Evolutionary conservation across 495 filamentous ascomycete species (phyloP), one percentile per base, ranked within the genome.

Genomic region (Aspergillus heteromorphus): DNA sequence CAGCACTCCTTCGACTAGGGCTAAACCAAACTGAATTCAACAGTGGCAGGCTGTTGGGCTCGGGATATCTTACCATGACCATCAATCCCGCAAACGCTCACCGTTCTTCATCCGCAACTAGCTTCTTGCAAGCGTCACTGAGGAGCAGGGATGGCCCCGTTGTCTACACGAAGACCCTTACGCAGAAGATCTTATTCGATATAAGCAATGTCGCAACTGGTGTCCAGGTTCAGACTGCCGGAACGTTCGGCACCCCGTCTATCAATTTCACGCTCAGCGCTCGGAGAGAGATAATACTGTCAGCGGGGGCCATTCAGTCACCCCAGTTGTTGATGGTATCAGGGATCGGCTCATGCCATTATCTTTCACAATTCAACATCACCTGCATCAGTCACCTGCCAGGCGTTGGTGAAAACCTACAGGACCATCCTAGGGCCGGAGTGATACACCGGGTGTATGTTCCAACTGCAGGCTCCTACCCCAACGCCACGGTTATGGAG

Each of bases 271-370:
- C 60, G 3, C 59, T 81, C 2, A 55, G 43, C 2, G 79, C 81
- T 7, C 64, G 53, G 2, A 74, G 76, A 48, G 82, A 85, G 61
- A 75, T 86, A 45, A 81, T 86, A 36, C 20, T 85, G 0, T 77
- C 79, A 5, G 77, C 79, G 2, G 81, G 81, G 7, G 71, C 55
- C 6, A 68, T 81, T 48, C 65, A 73, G 8, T 73, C 73, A 19
- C 77, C 79, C 0, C 76, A 79, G 50, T 49, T 82, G 11, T 56
- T 82, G 4, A 74, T 79, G 59, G 65, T 78, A 16, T 80, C 77
- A 11, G 79, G 79, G 0, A 62, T 82, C 45, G 79, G 79, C 0
- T 73, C 72, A 0, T 58, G 55, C 20, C 57, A 53, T 0, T 66
- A 65, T 7, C 60, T 82, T 0, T 43, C 73, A 21, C 19, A 60